Evolutionary conservation across 2,329 filamentous ascomycete genomes (phyloP).

Genomic region (Aspergillus aculeatus): DNA sequence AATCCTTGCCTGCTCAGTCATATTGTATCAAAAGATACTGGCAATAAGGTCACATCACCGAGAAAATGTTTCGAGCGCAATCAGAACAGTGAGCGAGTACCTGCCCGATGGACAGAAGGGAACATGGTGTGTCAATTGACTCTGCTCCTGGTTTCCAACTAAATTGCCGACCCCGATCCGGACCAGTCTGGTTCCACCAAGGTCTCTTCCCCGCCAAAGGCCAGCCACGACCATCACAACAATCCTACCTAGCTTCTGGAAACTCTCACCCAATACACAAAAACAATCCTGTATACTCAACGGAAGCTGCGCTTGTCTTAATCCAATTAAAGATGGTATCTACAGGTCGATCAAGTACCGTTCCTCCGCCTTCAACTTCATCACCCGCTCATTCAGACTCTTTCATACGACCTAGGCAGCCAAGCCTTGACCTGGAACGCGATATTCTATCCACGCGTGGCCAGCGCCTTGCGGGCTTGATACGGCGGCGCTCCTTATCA

Average conservation of each 20-base stretch:
- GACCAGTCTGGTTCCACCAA: neutral
- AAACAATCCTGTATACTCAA: neutral
- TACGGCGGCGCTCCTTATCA: conserved; percentile 29
- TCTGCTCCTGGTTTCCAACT: neutral
- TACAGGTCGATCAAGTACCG: conserved; percentile 7
- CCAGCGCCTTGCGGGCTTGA: conserved; percentile 35
- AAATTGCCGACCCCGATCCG: neutral
- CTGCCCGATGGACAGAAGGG: neutral
- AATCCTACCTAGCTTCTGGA: too few species aligned
- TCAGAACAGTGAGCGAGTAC: too few species aligned
- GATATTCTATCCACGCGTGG: conserved; percentile 40
- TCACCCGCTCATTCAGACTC: conserved; percentile 13
- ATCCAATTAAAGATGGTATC: conserved; percentile 10
- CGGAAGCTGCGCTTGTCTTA: neutral
- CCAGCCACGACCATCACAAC: neutral
- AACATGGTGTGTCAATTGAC: neutral
- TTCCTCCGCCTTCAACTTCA: conserved; percentile 8
- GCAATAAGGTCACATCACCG: too few species aligned
- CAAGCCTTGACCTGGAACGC: conserved; percentile 35
- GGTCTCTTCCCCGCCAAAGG: neutral
- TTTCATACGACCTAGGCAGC: conserved; percentile 24
- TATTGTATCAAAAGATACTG: neutral
- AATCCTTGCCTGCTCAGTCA: neutral
- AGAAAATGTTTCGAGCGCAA: too few species aligned
- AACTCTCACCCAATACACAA: neutral